Evolutionary conservation across 495 filamentous ascomycete genomes (phyloP), one percentile per base, ranked within the genome.

Genomic region (Penicillium psychrofluorescens): DNA sequence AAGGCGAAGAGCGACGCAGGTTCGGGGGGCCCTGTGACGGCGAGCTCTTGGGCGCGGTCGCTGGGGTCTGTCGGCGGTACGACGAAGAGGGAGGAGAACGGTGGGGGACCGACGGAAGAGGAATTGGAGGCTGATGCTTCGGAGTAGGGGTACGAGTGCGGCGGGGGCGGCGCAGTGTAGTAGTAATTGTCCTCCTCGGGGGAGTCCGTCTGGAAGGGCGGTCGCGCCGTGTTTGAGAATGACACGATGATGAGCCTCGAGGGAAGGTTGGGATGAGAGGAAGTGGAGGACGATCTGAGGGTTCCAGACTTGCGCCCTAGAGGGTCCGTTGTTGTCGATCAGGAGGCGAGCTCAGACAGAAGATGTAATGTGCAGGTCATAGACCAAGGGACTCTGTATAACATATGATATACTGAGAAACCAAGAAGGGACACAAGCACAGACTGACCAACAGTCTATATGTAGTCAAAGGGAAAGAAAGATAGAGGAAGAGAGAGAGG

Each of bases 31-130:
- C 67, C 71, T 42, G 76, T 70, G 51, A 81, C 78, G 38, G 78
- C 75, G 42, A 70, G 55, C 51, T 80, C 82, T 59, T 36, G 36
- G 29, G 63, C 59, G 44, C 58, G 64, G 61, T 59, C 0, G 22
- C 22, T 76, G 58, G 54, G 64, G 36, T 73, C 65, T 41, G 61
- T 49, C 39, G 56, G 45, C 31, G 68, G 46, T 11, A 63, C 49
- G 52, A 75, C 74, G 58, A 78, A 79, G 57, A 83, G 75, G 14
- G 80, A 83, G 27, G 78, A 81, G 62, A 84, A 85, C 16, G 80
- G 78, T 27, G 81, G 81, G 41, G 78, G 77, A 31, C 66, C 64
- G 32, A 76, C 70, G 49, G 76, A 75, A 33, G 68, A 59, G 41
- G 69, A 67, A 43, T 59, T 66, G 30, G 75, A 78, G 40, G 84